Evolutionary conservation across 2,329 filamentous ascomycete species (phyloP).

Genomic region (Hymenoscyphus scutula): DNA sequence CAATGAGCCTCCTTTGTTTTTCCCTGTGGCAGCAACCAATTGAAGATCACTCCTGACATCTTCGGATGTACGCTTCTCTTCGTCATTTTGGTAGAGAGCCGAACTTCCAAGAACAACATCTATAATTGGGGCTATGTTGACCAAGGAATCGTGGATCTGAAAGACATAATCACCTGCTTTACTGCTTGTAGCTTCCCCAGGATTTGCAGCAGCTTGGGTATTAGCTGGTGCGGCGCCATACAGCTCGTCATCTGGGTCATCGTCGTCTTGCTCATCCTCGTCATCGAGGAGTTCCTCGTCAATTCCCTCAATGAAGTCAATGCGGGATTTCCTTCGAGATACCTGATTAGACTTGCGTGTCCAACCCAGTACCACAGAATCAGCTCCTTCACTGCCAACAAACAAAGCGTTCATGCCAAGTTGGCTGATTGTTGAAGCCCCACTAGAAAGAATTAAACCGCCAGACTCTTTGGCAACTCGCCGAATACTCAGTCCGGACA

Average conservation of each 20-base stretch:
- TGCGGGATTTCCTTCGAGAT: conserved; percentile 61
- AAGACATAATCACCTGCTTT: conserved; percentile 69
- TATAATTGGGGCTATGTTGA: conserved; percentile 76
- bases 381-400: conserved; percentile 77
- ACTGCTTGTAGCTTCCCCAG: conserved; percentile 36
- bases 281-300: conserved; percentile 53
- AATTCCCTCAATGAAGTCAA: conserved; percentile 50
- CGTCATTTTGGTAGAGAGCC: conserved; percentile 43
- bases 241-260: conserved; percentile 51
- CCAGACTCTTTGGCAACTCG: conserved; percentile 61
- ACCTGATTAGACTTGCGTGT: conserved; percentile 60
- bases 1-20: conserved; percentile 65
- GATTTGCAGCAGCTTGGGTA: conserved; percentile 38
- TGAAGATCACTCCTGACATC: conserved; percentile 57
- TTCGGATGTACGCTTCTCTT: conserved; percentile 44
- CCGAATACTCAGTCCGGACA: conserved; percentile 79
- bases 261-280: conserved; percentile 50
- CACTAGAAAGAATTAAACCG: conserved; percentile 58
- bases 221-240: conserved; percentile 56
- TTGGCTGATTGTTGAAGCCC: conserved; percentile 66
- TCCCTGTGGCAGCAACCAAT: conserved; percentile 60
- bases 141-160: conserved; percentile 70
- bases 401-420: conserved; percentile 72
- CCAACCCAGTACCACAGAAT: conserved; percentile 82
- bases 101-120: conserved; percentile 68